A percentile compares a stretch with the other conserved stretches of the same genome.
Evolutionary conservation across 1,284 basidiomycete species (phyloP).

Genomic region (Ceratobasidium sp.): DNA sequence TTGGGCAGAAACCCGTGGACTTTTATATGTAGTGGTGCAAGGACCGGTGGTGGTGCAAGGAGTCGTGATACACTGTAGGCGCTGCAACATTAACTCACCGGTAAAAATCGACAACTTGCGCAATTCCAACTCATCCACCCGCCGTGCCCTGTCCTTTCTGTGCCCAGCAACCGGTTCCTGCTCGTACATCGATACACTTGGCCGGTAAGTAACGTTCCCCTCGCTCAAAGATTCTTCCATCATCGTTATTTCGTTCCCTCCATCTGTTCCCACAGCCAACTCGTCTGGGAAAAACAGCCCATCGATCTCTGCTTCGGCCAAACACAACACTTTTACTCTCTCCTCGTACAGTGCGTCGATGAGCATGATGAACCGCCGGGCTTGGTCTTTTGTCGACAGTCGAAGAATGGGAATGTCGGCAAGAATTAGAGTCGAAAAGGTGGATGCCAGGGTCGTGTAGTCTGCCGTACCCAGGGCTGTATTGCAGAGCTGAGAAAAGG

Average conservation of each 20-base stretch:
- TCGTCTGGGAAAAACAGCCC: slow-evolving; percentile 71
- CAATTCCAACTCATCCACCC: neutral
- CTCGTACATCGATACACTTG: slow-evolving; percentile 71
- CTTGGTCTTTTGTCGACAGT: slow-evolving; percentile 73
- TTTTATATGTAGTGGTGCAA: no score
- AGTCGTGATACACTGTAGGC: no score
- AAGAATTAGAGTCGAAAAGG: slow-evolving; percentile 68
- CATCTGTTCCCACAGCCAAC: slow-evolving; percentile 48
- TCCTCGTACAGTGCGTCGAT: slow-evolving; percentile 73
- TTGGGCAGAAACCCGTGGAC: no score
- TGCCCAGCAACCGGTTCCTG: neutral
- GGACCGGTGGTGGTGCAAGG: no score
- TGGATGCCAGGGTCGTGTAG: slow-evolving; percentile 71
- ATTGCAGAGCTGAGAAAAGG: slow-evolving; percentile 72
- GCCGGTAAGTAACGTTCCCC: slow-evolving; percentile 66
- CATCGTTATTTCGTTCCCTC: slow-evolving; percentile 60
- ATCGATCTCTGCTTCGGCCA: slow-evolving; percentile 64
- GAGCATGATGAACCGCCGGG: slow-evolving; percentile 74
- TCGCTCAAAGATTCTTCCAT: slow-evolving; percentile 70
- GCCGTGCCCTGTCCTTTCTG: neutral
- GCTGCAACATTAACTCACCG: no score
- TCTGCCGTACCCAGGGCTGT: slow-evolving; percentile 75
- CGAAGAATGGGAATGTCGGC: slow-evolving; percentile 68
- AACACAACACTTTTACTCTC: slow-evolving; percentile 59
- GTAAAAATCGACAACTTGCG: slow-evolving; percentile 69